Evolutionary conservation across 176 grass and related monocot species (phyloP).

Genomic region (Carex scoparia): DNA sequence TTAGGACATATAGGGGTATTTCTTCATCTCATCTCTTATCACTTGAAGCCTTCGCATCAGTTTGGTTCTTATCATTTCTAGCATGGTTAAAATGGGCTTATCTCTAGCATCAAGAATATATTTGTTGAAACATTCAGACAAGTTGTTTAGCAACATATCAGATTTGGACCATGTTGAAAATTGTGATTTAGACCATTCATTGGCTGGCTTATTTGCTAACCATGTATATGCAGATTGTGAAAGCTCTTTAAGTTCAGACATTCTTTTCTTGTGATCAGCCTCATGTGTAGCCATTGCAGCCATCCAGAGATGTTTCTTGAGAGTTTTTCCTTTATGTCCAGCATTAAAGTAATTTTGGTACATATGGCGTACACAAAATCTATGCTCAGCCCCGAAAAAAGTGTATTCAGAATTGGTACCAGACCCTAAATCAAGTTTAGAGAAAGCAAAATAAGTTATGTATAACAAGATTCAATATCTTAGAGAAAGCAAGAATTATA

Average conservation of each 20-base stretch:
- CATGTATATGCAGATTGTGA: neutral
- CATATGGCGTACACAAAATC: constrained; percentile 17
- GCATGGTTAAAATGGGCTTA: constrained; percentile 20
- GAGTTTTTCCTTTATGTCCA: constrained; percentile 7
- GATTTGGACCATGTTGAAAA: neutral
- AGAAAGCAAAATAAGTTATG: neutral
- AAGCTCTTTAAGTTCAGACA: neutral
- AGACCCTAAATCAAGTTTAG: neutral
- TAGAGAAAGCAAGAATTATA: neutral
- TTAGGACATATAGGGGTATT: constrained; percentile 21
- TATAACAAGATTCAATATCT: neutral
- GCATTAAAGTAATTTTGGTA: neutral
- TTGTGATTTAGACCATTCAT: constrained; percentile 3
- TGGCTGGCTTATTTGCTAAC: neutral
- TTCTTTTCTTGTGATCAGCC: neutral
- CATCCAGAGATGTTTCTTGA: constrained; percentile 7
- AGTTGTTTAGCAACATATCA: constrained; percentile 21
- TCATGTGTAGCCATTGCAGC: constrained; percentile 7
- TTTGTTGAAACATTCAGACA: constrained; percentile 24
- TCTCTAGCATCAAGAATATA: constrained; percentile 21
- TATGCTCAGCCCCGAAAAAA: constrained; percentile 13
- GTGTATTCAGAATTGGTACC: neutral
- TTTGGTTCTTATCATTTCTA: constrained; percentile 18
- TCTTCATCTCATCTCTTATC: constrained; percentile 1
- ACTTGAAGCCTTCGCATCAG: constrained; percentile 6